Conservation (phyloP, 352 stramenopile genomes). For the Thraustochytrium sp. region DNA sequence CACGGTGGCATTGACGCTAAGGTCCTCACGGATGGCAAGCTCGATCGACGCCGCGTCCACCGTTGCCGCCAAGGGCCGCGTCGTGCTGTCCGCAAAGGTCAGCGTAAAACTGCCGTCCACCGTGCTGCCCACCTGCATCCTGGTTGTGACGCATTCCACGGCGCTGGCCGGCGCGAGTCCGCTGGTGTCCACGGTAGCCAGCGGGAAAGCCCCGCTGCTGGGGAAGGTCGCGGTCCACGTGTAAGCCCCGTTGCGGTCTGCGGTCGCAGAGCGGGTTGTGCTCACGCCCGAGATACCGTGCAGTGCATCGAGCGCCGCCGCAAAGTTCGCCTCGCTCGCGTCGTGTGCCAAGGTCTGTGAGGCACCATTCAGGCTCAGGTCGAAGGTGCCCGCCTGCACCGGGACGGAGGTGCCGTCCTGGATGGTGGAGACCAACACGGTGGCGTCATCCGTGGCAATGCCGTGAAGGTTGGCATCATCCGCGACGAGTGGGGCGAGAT, state of each 20-base stretch:
- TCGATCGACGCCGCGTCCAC: not conserved
- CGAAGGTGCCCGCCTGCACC: not conserved
- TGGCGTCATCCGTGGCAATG: not conserved
- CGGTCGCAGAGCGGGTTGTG: not conserved
- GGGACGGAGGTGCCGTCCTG: not conserved
- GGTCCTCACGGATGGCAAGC: not conserved
- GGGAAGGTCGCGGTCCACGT: conserved; percentile 25
- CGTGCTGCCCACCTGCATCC: not conserved
- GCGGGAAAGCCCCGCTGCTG: not conserved
- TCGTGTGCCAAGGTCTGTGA: not conserved
- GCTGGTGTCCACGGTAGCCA: not conserved
- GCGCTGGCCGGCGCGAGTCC: not conserved
- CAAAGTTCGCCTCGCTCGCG: not conserved
- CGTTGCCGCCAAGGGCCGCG: not conserved
- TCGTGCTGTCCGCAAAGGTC: not conserved
- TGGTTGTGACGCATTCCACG: not conserved
- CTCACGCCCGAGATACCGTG: not conserved
- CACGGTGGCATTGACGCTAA: not conserved
- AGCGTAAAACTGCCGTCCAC: not conserved
- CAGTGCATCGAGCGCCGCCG: not conserved
- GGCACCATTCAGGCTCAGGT: not conserved
- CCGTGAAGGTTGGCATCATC: not conserved
- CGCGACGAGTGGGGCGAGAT: not conserved
- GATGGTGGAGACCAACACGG: not conserved
- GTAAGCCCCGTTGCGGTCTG: conserved; percentile 23